Base-by-base conservation (phyloP, 2,329 filamentous ascomycete species). In the Fusarium algeriense region DNA sequence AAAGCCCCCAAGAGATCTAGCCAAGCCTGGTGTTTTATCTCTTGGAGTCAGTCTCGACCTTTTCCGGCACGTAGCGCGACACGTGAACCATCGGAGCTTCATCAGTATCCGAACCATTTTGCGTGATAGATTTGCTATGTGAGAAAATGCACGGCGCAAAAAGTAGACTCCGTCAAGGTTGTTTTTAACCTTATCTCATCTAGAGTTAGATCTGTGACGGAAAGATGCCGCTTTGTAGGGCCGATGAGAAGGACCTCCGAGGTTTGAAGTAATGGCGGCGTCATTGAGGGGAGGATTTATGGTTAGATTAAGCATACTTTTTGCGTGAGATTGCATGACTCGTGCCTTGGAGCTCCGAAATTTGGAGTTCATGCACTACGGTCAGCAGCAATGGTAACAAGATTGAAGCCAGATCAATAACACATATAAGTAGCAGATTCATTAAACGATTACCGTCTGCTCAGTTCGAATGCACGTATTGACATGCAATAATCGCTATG, bases 141-240 rank as follows among this genome's bases (percentile, higher is more conserved):
- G 11, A 37, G 4, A 0, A 11, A 54, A 3, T 8, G 9, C 7
- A 11, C 69, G 69, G 64, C 19, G 13, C n/a, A 53, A 44, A 45
- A 71, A 72, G 35, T 71, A 71, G 68, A 34, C n/a, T 58, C 69
- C 69, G 69, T 26, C 3, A 6, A 40, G 23, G 26, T 6, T 30
- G 34, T 40, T 28, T 41, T 30, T 34, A 19, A 8, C 40, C 20
- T 45, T 43, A 45, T 44, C 30, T 41, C 23, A 13, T 52, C 26
- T 45, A 11, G 13, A 38, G 20, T 43, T 50, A n/a, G 28, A 49
- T 32, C 34, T 48, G 43, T 48, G 17, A 26, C 34, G 26, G 28
- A 12, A 6, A 34, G 5, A 1, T 53, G n/a, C 35, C n/a, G 58
- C 19, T 19, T n/a, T 15, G 32, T 17, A 23, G 53, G 32, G 23